phyloP scores from a whole-genome alignment of 2,329 filamentous ascomycete species.

The Trichoderma sp. region DNA sequence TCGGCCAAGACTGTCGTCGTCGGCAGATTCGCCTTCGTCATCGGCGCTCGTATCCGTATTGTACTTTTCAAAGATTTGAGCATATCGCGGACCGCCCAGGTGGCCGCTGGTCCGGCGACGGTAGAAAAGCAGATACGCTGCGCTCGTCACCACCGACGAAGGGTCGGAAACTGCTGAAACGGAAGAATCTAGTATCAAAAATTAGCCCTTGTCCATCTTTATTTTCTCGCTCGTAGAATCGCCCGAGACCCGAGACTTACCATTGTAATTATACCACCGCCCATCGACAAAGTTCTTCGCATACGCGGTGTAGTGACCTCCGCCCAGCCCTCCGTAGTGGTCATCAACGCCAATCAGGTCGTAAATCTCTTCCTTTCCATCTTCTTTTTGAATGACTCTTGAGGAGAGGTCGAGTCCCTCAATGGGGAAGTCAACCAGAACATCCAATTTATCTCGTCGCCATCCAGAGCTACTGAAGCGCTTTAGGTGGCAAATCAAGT shows the following conservation, averaged over 20 bases:
- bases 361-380: constrained; percentile 80
- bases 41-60: constrained; percentile 50
- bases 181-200: constrained; percentile 61
- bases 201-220: constrained; percentile 39
- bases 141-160: constrained; percentile 64
- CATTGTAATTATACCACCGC: constrained; percentile 96
- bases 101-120: constrained; percentile 74
- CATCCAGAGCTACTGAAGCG: constrained; percentile 83
- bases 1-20: constrained; percentile 60
- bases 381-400: constrained; percentile 75
- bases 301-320: constrained; percentile 93
- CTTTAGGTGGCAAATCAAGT: constrained; percentile 92
- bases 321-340: constrained; percentile 88
- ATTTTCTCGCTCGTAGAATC: too few species aligned
- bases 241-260: constrained; percentile 50
- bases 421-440: constrained; percentile 86
- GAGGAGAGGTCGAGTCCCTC: constrained; percentile 79
- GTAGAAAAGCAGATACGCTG: constrained; percentile 94
- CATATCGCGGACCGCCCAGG: constrained; percentile 75
- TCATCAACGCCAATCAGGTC: constrained; percentile 96
- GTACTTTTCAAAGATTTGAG: constrained; percentile 65
- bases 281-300: constrained; percentile 88
- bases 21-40: constrained; percentile 62
- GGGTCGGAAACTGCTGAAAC: constrained; percentile 63
- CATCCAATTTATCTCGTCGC: constrained; percentile 87